Conservation (phyloP, 1,284 basidiomycete genomes). For the Cutaneotrichosporon dermatis region DNA sequence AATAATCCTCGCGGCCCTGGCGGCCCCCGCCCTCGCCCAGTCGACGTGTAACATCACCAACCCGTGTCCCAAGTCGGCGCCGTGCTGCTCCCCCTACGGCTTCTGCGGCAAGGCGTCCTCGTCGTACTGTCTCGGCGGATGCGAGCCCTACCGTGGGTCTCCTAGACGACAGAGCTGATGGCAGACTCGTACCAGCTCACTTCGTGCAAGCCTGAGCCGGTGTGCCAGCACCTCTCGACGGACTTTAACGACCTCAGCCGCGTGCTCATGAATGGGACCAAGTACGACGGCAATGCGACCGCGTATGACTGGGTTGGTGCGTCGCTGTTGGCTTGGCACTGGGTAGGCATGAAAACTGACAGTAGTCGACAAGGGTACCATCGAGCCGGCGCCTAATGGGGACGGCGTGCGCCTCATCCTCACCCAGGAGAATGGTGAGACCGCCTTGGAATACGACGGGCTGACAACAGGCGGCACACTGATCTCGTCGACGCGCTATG, state of each 20-base stretch:
- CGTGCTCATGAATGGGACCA: slow-evolving; percentile 56
- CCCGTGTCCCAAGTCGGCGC: slow-evolving; percentile 56
- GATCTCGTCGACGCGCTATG: slow-evolving; percentile 70
- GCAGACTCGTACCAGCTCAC: slow-evolving; percentile 13
- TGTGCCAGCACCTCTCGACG: slow-evolving; percentile 64
- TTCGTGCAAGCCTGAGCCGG: slow-evolving; percentile 67
- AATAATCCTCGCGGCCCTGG: background rate
- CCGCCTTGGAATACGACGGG: too few species aligned
- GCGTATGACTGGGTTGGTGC: slow-evolving; percentile 52
- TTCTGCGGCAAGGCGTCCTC: slow-evolving; percentile 62
- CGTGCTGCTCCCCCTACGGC: slow-evolving; percentile 73
- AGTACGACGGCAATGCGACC: slow-evolving; percentile 68
- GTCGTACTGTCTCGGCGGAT: slow-evolving; percentile 69
- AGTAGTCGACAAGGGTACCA: slow-evolving; percentile 63
- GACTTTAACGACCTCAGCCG: slow-evolving; percentile 63
- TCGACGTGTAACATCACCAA: background rate
- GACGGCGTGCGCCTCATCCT: slow-evolving; percentile 60
- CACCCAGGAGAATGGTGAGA: slow-evolving; percentile 37
- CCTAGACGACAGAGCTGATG: background rate
- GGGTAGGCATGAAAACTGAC: background rate
- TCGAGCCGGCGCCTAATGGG: slow-evolving; percentile 57
- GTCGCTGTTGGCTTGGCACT: slow-evolving; percentile 3
- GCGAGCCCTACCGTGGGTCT: slow-evolving; percentile 60
- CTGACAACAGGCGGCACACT: slow-evolving; percentile 58
- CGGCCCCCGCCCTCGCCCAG: slow-evolving; percentile 9